Evolutionary conservation across 495 filamentous ascomycete species (phyloP).

Genomic region (Daldinia decipiens): DNA sequence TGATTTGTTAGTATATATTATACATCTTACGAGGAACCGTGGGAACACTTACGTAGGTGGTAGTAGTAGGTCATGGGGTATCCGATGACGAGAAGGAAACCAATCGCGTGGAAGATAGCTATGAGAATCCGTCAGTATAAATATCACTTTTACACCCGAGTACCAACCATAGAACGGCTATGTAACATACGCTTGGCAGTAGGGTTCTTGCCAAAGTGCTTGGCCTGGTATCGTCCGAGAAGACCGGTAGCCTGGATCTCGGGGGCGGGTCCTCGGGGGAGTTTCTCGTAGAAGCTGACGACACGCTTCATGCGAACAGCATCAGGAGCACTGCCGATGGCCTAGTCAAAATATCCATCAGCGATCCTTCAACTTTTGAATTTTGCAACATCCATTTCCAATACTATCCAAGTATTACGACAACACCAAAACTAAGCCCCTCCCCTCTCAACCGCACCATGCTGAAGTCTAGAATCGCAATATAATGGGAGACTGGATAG

Average conservation of each 20-base stretch:
- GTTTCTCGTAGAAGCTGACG: slow-evolving; percentile 97
- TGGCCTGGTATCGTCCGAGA: slow-evolving; percentile 86
- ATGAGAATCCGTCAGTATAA: slow-evolving; percentile 44
- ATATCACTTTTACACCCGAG: background rate
- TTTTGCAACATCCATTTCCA: background rate
- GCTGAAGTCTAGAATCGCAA: slow-evolving; percentile 8
- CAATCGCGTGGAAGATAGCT: slow-evolving; percentile 91
- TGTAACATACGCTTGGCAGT: slow-evolving; percentile 81
- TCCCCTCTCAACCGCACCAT: slow-evolving; percentile 5
- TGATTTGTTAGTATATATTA: slow-evolving; percentile 42
- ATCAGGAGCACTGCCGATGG: slow-evolving; percentile 91
- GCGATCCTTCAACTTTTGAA: slow-evolving; percentile 31
- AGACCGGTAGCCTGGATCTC: slow-evolving; percentile 80
- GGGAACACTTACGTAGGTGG: slow-evolving; percentile 84
- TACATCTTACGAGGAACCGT: background rate
- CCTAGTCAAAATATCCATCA: slow-evolving; percentile 63
- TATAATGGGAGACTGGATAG: slow-evolving; percentile 6
- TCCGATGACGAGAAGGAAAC: slow-evolving; percentile 75
- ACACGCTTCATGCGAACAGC: slow-evolving; percentile 95
- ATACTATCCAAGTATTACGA: background rate
- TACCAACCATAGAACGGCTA: background rate
- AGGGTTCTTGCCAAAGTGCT: slow-evolving; percentile 94
- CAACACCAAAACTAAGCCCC: slow-evolving; percentile 4
- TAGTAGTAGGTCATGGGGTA: slow-evolving; percentile 99
- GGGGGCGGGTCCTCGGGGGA: slow-evolving; percentile 89